A percentile compares a stretch with the other conserved stretches of the same genome.
Evolutionary conservation across 176 grass and related monocot species (phyloP).

Genomic region (Raddia guianensis): DNA sequence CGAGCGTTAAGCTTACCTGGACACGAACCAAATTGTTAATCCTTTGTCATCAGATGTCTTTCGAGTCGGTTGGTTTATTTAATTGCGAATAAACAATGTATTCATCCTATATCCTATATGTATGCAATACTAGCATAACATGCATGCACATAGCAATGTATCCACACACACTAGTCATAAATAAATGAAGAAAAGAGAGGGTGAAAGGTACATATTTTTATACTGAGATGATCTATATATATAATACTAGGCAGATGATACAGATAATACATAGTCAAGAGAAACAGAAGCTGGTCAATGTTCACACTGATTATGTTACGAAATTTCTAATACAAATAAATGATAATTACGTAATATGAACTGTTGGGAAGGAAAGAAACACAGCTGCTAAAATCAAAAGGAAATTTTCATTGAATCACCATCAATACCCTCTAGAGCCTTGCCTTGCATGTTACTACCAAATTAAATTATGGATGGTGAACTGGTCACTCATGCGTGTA

Average conservation of each 20-base stretch:
- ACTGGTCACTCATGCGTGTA: neutral
- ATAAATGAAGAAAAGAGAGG: neutral
- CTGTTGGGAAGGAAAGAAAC: no score
- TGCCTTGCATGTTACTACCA: neutral
- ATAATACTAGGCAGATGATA: no score
- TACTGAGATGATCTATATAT: no score
- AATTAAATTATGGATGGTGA: neutral
- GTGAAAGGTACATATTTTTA: neutral
- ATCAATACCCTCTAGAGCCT: neutral
- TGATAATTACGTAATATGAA: no score
- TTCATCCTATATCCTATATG: neutral
- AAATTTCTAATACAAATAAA: neutral
- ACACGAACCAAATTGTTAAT: conserved; percentile 17
- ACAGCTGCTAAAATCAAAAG: neutral
- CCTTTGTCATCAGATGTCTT: conserved; percentile 16
- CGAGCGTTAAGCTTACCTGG: conserved; percentile 37
- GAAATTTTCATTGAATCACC: neutral
- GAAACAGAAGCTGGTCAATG: neutral
- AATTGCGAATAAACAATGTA: conserved; percentile 15
- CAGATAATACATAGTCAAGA: no score
- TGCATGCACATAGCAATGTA: neutral
- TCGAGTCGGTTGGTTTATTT: conserved; percentile 33
- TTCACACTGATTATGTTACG: conserved; percentile 6
- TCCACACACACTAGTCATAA: neutral
- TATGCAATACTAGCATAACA: neutral